Percentiles rank a stretch among this genome's conserved stretches.
phyloP scores from a whole-genome alignment of 2,329 filamentous ascomycete species.

The Phaeophleospora eucalypticola region DNA sequence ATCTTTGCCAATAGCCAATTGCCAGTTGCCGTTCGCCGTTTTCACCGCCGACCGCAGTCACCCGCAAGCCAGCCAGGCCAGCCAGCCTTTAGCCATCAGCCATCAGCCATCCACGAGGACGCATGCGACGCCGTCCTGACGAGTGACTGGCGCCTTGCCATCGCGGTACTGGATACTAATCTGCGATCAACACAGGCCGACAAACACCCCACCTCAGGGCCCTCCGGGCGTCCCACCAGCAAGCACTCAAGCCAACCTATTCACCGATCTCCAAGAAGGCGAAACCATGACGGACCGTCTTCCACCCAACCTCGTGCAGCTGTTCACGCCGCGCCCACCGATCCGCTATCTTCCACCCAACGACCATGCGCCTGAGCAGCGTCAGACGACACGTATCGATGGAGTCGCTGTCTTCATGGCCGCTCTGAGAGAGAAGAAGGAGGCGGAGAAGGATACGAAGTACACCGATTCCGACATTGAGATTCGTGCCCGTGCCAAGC shows the following conservation, averaged over 20 bases:
- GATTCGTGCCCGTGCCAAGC: conserved; percentile 74
- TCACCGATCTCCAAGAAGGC: not conserved
- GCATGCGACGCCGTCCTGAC: no score
- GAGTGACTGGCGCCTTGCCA: no score
- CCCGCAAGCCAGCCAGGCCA: no score
- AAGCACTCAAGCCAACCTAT: not conserved
- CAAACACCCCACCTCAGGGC: no score
- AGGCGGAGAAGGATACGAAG: conserved; percentile 37
- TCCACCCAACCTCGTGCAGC: conserved; percentile 82
- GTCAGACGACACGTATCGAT: conserved; percentile 66
- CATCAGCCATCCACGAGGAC: no score
- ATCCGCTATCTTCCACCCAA: conserved; percentile 81
- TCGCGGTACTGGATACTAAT: no score
- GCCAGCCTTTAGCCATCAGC: no score
- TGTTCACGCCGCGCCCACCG: conserved; percentile 91
- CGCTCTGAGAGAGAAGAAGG: conserved; percentile 74
- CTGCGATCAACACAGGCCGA: no score
- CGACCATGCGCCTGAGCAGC: conserved; percentile 78
- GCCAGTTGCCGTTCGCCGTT: no score
- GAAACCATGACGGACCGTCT: conserved; percentile 88
- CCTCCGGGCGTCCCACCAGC: no score
- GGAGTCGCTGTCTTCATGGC: conserved; percentile 73
- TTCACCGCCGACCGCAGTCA: no score
- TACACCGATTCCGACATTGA: conserved; percentile 93
- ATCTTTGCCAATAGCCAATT: no score